Conservation (phyloP, 495 filamentous ascomycete species). For the Xylaria sp. region DNA sequence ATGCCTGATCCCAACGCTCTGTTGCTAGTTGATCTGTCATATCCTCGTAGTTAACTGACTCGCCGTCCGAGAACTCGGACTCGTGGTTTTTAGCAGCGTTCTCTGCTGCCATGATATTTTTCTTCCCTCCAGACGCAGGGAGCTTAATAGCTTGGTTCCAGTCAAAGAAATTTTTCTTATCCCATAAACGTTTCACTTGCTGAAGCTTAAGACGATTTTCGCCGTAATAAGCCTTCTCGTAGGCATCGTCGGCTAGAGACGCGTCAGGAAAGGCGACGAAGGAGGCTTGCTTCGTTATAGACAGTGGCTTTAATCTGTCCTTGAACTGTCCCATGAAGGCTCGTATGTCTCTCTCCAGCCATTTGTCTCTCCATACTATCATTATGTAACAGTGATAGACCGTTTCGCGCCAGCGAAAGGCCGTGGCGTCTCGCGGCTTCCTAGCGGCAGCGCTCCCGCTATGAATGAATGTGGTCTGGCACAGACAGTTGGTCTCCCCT, state of each 20-base stretch:
- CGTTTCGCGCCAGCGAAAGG: background rate
- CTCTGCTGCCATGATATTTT: background rate
- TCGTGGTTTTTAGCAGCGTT: background rate
- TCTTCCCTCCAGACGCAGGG: background rate
- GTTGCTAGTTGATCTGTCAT: slow-evolving; percentile 27
- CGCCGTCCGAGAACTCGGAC: background rate
- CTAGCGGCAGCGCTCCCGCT: background rate
- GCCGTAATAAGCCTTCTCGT: slow-evolving; percentile 34
- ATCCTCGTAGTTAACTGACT: slow-evolving; percentile 1
- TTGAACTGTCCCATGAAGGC: background rate
- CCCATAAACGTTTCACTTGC: slow-evolving; percentile 30
- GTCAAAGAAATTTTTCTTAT: background rate
- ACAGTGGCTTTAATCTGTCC: slow-evolving; percentile 26
- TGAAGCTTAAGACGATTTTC: slow-evolving; percentile 29
- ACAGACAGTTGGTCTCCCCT: background rate
- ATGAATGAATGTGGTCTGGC: background rate
- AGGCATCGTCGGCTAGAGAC: slow-evolving; percentile 10
- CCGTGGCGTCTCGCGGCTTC: background rate
- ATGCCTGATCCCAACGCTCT: slow-evolving; percentile 25
- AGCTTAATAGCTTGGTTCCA: background rate
- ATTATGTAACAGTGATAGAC: slow-evolving; percentile 26
- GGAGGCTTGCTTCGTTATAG: slow-evolving; percentile 22
- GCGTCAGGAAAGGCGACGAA: slow-evolving; percentile 34
- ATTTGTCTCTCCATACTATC: background rate
- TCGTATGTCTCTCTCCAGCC: background rate